Evolutionary conservation across 192 early-diverging fungal genomes (phyloP).

Genomic region (Ambispora gerdemannii): DNA sequence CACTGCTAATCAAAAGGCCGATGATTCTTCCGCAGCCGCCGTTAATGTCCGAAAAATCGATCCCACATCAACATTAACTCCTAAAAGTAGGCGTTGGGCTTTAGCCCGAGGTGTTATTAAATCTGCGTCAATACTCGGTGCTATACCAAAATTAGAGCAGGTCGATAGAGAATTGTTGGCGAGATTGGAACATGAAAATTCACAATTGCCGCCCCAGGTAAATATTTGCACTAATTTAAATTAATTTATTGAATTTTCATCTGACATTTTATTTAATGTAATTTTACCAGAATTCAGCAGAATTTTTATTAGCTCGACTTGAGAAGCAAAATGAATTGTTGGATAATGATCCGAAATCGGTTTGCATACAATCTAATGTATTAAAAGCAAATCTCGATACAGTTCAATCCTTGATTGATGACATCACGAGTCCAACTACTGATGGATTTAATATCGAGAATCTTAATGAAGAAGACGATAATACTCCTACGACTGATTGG

Average conservation of each 20-base stretch:
- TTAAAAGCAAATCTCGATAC: slow-evolving; percentile 55
- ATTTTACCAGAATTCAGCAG: slow-evolving; percentile 46
- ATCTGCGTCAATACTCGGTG: neutral
- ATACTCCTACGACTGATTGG: slow-evolving; percentile 49
- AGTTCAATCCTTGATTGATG: slow-evolving; percentile 46
- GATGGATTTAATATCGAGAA: slow-evolving; percentile 10
- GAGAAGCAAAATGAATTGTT: slow-evolving; percentile 60
- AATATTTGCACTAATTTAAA: neutral
- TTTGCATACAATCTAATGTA: slow-evolving; percentile 58
- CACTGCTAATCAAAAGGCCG: neutral
- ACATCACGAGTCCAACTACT: slow-evolving; percentile 27
- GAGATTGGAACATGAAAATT: slow-evolving; percentile 57
- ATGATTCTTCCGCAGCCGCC: neutral
- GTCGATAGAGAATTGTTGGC: slow-evolving; percentile 42
- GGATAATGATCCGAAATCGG: slow-evolving; percentile 56
- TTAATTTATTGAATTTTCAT: neutral
- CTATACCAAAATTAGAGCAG: slow-evolving; percentile 15
- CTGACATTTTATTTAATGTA: slow-evolving; percentile 1
- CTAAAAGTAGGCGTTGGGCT: neutral
- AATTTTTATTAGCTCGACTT: slow-evolving; percentile 54
- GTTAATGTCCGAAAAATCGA: neutral
- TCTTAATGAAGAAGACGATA: slow-evolving; percentile 23
- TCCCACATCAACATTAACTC: neutral
- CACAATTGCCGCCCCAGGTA: slow-evolving; percentile 52
- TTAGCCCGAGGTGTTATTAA: neutral